Evolutionary conservation across 192 early-diverging fungal species (phyloP).

Genomic region (Haplosporangium gracile): DNA sequence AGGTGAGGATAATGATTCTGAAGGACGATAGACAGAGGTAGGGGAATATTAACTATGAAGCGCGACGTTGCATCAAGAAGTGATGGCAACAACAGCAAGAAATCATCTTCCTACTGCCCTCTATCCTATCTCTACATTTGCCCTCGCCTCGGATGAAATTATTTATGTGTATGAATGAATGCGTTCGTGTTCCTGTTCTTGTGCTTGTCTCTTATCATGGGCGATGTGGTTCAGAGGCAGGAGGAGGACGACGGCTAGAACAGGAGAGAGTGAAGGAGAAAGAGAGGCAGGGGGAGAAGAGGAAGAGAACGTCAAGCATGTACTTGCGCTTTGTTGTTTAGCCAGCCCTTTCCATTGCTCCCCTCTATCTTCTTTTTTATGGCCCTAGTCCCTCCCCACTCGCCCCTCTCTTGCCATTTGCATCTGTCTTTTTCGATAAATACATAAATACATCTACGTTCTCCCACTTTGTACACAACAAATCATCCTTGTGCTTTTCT

Average conservation of each 20-base stretch:
- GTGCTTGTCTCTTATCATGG: too few relatives aligned
- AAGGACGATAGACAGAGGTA: neutral
- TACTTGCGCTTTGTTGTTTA: neutral
- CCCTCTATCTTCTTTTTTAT: neutral
- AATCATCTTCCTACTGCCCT: neutral
- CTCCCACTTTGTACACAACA: neutral
- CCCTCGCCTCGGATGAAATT: neutral
- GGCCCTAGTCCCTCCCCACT: neutral
- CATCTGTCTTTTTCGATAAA: neutral
- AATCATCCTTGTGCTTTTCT: too few relatives aligned
- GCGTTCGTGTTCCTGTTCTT: neutral
- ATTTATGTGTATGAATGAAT: neutral
- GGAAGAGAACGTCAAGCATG: neutral
- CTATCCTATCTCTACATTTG: neutral
- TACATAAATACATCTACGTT: neutral
- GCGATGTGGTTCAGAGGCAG: neutral
- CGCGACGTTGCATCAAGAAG: neutral
- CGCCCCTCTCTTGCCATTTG: neutral
- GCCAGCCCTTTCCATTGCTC: neutral
- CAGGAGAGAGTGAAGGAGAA: neutral
- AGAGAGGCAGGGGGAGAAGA: neutral
- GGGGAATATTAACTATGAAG: neutral
- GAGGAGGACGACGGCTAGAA: neutral
- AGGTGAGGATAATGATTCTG: neutral
- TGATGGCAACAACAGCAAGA: neutral